Conservation (phyloP, 192 early-diverging fungal species). For the Rhizoclosmatium sp. region DNA sequence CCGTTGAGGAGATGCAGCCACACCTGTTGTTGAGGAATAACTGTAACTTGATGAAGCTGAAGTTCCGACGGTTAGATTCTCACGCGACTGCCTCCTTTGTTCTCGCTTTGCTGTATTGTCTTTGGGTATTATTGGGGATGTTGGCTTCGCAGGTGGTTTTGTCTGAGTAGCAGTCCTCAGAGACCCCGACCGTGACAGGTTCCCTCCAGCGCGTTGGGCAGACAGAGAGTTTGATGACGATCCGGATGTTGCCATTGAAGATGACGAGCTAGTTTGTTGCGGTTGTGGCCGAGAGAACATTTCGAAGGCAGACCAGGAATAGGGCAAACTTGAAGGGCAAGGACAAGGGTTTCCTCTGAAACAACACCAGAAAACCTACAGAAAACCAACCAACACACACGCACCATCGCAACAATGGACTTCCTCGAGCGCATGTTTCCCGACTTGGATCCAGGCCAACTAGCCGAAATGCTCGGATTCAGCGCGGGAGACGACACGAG, state of each 20-base stretch:
- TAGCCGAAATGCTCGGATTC: not conserved
- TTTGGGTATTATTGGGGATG: not conserved
- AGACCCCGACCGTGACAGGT: not conserved
- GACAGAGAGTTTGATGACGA: too few species aligned
- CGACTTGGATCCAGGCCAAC: not conserved
- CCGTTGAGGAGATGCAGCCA: not conserved
- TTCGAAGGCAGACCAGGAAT: too few species aligned
- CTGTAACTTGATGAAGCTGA: not conserved
- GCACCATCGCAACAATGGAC: not conserved
- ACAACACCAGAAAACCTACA: too few species aligned
- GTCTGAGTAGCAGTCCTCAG: not conserved
- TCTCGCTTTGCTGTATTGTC: slow-evolving; percentile 15
- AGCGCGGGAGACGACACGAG: not conserved
- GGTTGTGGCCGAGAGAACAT: too few species aligned
- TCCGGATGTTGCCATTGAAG: too few species aligned
- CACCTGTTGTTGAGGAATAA: not conserved
- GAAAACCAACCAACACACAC: too few species aligned
- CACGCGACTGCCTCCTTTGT: not conserved
- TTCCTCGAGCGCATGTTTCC: not conserved
- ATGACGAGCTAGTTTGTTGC: too few species aligned
- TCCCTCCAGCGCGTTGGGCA: too few species aligned
- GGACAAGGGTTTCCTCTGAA: too few species aligned
- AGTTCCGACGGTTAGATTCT: not conserved
- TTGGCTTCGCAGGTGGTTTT: not conserved
- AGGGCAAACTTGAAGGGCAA: too few species aligned